Conservation (phyloP, 164 flowering plant species). For the Paratinospora sagittata region DNA sequence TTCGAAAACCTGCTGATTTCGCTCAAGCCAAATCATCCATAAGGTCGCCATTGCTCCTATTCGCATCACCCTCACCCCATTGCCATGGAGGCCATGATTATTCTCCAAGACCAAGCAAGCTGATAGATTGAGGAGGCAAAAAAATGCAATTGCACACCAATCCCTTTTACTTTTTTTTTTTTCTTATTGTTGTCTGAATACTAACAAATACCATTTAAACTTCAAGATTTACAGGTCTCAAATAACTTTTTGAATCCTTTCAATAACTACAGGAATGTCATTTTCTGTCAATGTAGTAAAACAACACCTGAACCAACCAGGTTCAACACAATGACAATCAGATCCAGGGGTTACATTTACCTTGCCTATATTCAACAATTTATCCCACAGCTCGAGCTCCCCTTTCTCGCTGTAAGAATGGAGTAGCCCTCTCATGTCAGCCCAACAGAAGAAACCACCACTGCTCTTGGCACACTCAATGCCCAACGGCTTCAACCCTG, state of each 20-base stretch:
- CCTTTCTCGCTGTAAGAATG: constrained; percentile 88
- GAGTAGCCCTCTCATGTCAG: constrained; percentile 80
- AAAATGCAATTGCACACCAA: too few species aligned
- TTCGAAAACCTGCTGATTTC: too few species aligned
- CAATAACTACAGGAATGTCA: constrained; percentile 74
- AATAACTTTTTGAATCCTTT: constrained; percentile 56
- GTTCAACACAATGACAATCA: constrained; percentile 90
- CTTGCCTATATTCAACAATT: constrained; percentile 64
- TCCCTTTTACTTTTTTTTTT: too few species aligned
- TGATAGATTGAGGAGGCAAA: too few species aligned
- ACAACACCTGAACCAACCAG: constrained; percentile 92
- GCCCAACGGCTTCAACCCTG: constrained; percentile 57
- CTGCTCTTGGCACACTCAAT: constrained; percentile 56
- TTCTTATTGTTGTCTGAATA: too few species aligned
- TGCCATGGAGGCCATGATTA: too few species aligned
- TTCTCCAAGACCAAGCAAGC: too few species aligned
- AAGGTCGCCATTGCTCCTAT: too few species aligned
- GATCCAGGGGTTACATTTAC: constrained; percentile 84
- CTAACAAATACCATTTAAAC: constrained; percentile 26
- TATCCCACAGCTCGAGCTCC: constrained; percentile 91
- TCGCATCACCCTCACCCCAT: too few species aligned
- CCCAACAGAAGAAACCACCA: constrained; percentile 94
- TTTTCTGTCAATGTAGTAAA: constrained; percentile 54
- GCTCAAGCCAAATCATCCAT: too few species aligned
- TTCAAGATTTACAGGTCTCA: constrained; percentile 47